Percentiles rank a stretch among this genome's conserved stretches.
Conservation (phyloP, 2,329 filamentous ascomycete genomes). For the Chaetomium strumarium region DNA sequence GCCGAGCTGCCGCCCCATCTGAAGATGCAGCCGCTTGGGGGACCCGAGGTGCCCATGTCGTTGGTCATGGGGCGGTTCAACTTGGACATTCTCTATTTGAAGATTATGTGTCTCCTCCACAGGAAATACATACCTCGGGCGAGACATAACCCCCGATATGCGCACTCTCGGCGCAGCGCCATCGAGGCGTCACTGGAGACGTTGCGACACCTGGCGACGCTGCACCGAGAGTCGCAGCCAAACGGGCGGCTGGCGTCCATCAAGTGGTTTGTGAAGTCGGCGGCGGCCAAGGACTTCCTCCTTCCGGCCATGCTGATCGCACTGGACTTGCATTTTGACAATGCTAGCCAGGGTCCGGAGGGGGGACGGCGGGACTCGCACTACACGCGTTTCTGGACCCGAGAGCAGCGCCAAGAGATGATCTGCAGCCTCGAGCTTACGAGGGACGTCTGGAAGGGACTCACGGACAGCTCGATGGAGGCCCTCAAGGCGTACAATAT, state of each 20-base stretch:
- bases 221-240: constrained; percentile 68
- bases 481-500: constrained; percentile 80
- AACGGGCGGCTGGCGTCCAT: constrained; percentile 66
- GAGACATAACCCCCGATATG: constrained; percentile 71
- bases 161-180: constrained; percentile 75
- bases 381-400: constrained; percentile 50
- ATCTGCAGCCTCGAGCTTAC: constrained; percentile 66
- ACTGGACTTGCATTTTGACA: constrained; percentile 72
- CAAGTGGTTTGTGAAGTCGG: constrained; percentile 72
- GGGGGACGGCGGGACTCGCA: constrained; percentile 37
- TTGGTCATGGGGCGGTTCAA: constrained; percentile 81
- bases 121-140: constrained; percentile 78
- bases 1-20: constrained; percentile 74
- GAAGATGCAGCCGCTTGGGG: constrained; percentile 66
- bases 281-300: constrained; percentile 79
- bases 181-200: constrained; percentile 83
- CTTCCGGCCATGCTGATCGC: constrained; percentile 79
- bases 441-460: constrained; percentile 71
- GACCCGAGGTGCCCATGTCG: constrained; percentile 73
- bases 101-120: constrained; percentile 83
- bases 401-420: constrained; percentile 66
- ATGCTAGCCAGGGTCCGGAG: constrained; percentile 39
- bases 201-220: constrained; percentile 67
- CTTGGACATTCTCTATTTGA: constrained; percentile 79
- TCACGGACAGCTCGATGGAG: constrained; percentile 76